Conservation (phyloP, 2,329 filamentous ascomycete species). For the Dendrostoma leiphaemia region DNA sequence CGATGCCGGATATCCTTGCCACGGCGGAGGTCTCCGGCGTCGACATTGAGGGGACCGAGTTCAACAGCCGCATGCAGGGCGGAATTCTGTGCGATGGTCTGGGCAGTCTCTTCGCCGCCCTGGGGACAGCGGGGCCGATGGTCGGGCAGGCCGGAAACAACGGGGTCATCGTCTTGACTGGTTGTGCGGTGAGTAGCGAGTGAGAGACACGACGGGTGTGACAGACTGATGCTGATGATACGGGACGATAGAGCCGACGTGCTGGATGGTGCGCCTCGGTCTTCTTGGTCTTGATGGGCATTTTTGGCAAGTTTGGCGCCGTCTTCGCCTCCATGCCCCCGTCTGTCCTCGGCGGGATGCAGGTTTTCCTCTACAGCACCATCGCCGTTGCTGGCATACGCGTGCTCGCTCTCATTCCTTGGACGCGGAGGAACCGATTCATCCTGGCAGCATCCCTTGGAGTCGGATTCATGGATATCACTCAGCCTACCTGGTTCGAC, state of each 20-base stretch:
- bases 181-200: constrained; percentile 52
- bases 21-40: constrained; percentile 40
- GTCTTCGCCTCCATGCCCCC: constrained; percentile 64
- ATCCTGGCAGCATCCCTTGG: constrained; percentile 59
- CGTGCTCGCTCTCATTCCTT: constrained; percentile 61
- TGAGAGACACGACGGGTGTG: too few species aligned
- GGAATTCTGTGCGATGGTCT: constrained; percentile 66
- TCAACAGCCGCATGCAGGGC: constrained; percentile 68
- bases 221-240: too few species aligned
- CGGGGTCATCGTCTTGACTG: constrained; percentile 65
- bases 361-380: constrained; percentile 65
- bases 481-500: constrained; percentile 37
- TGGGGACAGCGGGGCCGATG: constrained; percentile 68
- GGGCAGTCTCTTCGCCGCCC: constrained; percentile 60
- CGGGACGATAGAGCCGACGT: constrained; percentile 58
- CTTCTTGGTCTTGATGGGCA: constrained; percentile 66
- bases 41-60: constrained; percentile 61
- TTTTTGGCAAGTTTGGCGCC: constrained; percentile 70
- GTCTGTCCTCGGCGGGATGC: constrained; percentile 45
- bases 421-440: constrained; percentile 65
- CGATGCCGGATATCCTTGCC: constrained; percentile 59
- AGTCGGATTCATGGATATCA: constrained; percentile 52
- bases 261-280: constrained; percentile 66
- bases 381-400: constrained; percentile 66
- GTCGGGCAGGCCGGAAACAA: constrained; percentile 69